These are phyloP conservation scores for Dioszegia hungarica DNA, from an alignment of 768 basidiomycete species.

Conservation along the genomic window DNA sequence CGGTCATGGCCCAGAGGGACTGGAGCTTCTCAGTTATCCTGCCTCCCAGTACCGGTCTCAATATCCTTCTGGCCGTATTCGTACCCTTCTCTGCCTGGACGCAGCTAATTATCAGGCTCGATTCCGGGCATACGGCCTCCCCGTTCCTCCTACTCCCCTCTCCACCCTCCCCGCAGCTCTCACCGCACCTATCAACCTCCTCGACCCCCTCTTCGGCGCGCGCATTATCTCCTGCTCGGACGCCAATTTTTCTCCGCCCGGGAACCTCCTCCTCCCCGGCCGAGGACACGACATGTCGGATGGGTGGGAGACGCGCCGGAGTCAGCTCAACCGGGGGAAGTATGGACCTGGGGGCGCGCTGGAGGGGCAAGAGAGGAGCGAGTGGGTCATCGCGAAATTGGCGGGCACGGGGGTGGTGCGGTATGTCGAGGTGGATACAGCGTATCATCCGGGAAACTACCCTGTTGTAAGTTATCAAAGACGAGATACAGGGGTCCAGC, in stretches of 20 bases:
- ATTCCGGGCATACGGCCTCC: constrained; percentile 83
- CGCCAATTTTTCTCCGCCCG: constrained; percentile 89
- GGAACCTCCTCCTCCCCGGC: constrained; percentile 86
- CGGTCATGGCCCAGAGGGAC: too few relatives aligned
- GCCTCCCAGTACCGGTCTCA: too few relatives aligned
- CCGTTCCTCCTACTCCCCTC: constrained; percentile 52
- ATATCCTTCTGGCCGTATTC: too few relatives aligned
- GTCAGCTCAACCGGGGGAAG: constrained; percentile 63
- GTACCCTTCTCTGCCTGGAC: constrained; percentile 16
- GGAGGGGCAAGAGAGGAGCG: constrained; percentile 53
- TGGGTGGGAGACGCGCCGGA: constrained; percentile 97
- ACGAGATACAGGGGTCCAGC: background rate
- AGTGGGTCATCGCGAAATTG: constrained; percentile 89
- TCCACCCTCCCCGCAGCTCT: constrained; percentile 20
- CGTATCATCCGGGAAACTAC: constrained; percentile 93
- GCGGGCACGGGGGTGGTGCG: constrained; percentile 63
- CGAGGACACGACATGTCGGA: constrained; percentile 87
- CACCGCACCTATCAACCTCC: constrained; percentile 65
- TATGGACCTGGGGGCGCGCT: constrained; percentile 23
- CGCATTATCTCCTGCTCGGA: constrained; percentile 79
- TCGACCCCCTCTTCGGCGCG: constrained; percentile 84
- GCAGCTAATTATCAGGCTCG: constrained; percentile 61
- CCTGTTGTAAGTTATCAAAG: constrained; percentile 54
- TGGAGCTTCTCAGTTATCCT: too few relatives aligned
- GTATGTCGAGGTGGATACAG: constrained; percentile 82